Base-by-base conservation (phyloP, 2,329 filamentous ascomycete genomes). In the Exophiala calicioides region DNA sequence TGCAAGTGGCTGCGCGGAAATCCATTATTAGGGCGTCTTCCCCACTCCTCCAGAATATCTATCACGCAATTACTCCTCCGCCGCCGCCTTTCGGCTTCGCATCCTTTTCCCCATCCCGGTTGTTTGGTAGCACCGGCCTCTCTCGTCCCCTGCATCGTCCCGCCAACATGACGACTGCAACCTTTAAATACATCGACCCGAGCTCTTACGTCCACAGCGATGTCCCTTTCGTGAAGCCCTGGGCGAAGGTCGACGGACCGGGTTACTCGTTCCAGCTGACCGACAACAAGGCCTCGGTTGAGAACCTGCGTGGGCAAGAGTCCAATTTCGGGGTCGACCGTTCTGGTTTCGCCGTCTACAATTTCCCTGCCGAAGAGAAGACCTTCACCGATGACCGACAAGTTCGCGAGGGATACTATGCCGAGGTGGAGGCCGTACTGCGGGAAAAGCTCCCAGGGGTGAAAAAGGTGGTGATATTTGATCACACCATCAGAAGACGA, bases 401-500 rank as follows among this genome's bases (percentile, higher is more conserved):
- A 9, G 75, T 86, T 5, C 73, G 80, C 27, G 58, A 63, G 0
- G 68, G 66, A 0, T 86, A 86, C 66, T 86, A 86, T 60, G 60
- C 62, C 15, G 81, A 85, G 57, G 76, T 85, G 1, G 80, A 85
- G 55, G 61, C 66, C 0, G 64, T 86, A 1, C 67, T 86, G 2
- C 71, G 73, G 9, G 65, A 72, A 20, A 76, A 77, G 33, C 68
- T 85, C 0, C 70, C 75, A 0, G 76, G 73, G 0, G 69, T 83
- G 41, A 78, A 77, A 43, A 80, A 80, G 50, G 75, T 88, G 8
- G 74, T 81, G 49, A 83, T 87, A 48, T 88, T 88, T 61, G 84
- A 88, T 64, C 84, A 88, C 63, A 87, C 84, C 0, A 83, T 88
- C 56, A 77, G 84, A 2, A 69, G 77, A 5, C 69, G 76, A 15